Conservation (phyloP, 495 filamentous ascomycete genomes). For the Penicillium roqueforti region DNA sequence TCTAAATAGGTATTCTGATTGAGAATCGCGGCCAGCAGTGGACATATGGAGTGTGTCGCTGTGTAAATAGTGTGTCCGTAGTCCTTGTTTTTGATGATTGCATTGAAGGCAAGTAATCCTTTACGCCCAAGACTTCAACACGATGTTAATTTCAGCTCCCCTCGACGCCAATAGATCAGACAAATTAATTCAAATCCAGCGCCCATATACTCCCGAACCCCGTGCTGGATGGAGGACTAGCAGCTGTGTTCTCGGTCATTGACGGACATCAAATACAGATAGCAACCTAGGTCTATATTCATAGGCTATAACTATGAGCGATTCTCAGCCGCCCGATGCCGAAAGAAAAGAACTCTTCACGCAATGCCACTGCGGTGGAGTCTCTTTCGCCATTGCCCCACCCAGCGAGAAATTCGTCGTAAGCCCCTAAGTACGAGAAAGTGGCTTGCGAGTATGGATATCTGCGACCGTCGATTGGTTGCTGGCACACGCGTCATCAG, state of each 20-base stretch:
- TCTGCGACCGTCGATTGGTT: constrained; percentile 48
- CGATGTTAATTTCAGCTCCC: too few species aligned
- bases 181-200: constrained; percentile 25
- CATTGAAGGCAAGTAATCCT: too few species aligned
- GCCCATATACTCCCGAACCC: constrained; percentile 44
- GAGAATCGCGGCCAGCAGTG: too few species aligned
- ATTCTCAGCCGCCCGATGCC: neutral
- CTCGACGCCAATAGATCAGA: constrained; percentile 18
- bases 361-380: constrained; percentile 49
- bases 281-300: constrained; percentile 13
- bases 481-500: constrained; percentile 42
- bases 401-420: constrained; percentile 28
- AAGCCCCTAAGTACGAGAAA: constrained; percentile 37
- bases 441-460: constrained; percentile 38
- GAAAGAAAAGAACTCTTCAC: constrained; percentile 22
- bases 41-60: too few species aligned
- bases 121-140: too few species aligned
- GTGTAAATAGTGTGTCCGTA: too few species aligned
- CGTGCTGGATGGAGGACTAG: constrained; percentile 42
- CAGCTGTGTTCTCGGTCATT: constrained; percentile 29
- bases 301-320: neutral
- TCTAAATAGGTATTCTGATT: too few species aligned
- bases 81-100: too few species aligned
- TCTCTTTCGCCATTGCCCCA: constrained; percentile 38
- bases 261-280: constrained; percentile 22